Evolutionary conservation across 2,329 filamentous ascomycete species (phyloP), one percentile per base, ranked within the genome.

Genomic region (Colletotrichum sp.): DNA sequence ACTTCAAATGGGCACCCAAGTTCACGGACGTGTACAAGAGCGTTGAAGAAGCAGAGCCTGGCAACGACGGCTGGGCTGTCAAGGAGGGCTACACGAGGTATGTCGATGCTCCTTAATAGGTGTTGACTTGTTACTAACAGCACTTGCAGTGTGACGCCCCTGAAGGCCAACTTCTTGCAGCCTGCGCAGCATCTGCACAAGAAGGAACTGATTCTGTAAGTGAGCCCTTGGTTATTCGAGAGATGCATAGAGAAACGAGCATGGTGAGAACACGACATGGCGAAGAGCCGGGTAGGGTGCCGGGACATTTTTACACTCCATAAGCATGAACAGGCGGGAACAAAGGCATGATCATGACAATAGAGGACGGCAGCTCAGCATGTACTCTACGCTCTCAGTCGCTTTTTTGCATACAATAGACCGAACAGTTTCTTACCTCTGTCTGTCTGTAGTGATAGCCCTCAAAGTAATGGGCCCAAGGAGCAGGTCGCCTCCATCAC

Each of bases 131-230:
- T 72, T 76, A 49, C 57, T 79, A 39, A 76, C 69, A 39, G 8
- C 39, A 13, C 63, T 80, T 34, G 78, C 81, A 98, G 96, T 84
- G 92, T 99, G 72, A 98, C 97, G 6, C 95, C 96, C 16, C 85
- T 99, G 79, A 95, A 95, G 84, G 96, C 96, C 57, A 98, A 98
- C 85, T 99, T 98, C 84, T 96, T 95, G 91, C 95, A 96, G 83
- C 90, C 91, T 13, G 85, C 88, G 52, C 88, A 91, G 76, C 89
- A 92, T 76, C 88, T 92, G 80, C 88, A 92, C 77, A 89, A 92
- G 81, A 89, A 90, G 79, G 95, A 98, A 88, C 89, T 98, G 83
- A 93, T 94, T 89, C 87, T 98, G 92, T 98, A 91, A 96, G 94
- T 95, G 77, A 80, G 82, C 81, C 78, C 81, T 82, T 82, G 80